A percentile compares a stretch with the other conserved stretches of the same genome.
These are phyloP conservation scores for Ceratocystis alfenasii DNA, from an alignment of 2,329 filamentous ascomycete genomes.

Conservation along the genomic window DNA sequence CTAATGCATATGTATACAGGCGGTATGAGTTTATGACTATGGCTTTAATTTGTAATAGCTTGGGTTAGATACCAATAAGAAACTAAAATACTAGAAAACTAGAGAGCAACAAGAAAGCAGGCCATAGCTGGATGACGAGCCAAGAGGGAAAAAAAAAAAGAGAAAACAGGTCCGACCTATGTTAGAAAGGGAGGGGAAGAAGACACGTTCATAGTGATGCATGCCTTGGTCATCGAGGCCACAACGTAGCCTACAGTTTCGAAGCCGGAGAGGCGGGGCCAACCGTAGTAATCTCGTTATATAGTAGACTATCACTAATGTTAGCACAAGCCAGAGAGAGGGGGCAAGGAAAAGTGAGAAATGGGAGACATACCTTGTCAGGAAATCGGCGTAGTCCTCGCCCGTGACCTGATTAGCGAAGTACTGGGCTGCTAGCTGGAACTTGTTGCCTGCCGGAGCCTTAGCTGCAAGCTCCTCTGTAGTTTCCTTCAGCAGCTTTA, in stretches of 20 bases:
- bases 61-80: background rate
- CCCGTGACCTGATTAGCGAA: constrained; percentile 88
- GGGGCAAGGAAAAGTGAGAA: background rate
- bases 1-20: too few relatives aligned
- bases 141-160: background rate
- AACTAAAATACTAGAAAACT: background rate
- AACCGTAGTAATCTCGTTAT: constrained; percentile 74
- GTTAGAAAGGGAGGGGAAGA: background rate
- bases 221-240: background rate
- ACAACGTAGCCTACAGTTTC: constrained; percentile 42
- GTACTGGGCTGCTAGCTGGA: constrained; percentile 78
- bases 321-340: constrained; percentile 21
- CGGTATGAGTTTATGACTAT: background rate
- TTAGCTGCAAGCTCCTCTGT: constrained; percentile 61
- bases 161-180: background rate
- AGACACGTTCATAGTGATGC: background rate
- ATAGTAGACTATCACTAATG: constrained; percentile 50
- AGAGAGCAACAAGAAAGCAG: background rate
- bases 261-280: constrained; percentile 49
- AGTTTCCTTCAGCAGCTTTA: constrained; percentile 77
- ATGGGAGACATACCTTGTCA: constrained; percentile 56
- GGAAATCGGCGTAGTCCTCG: constrained; percentile 93
- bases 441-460: constrained; percentile 83
- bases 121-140: background rate
- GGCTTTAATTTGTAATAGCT: constrained; percentile 3